Evolutionary conservation across 116 monocot species (phyloP).

Genomic region (Papilionanthe hybrid): DNA sequence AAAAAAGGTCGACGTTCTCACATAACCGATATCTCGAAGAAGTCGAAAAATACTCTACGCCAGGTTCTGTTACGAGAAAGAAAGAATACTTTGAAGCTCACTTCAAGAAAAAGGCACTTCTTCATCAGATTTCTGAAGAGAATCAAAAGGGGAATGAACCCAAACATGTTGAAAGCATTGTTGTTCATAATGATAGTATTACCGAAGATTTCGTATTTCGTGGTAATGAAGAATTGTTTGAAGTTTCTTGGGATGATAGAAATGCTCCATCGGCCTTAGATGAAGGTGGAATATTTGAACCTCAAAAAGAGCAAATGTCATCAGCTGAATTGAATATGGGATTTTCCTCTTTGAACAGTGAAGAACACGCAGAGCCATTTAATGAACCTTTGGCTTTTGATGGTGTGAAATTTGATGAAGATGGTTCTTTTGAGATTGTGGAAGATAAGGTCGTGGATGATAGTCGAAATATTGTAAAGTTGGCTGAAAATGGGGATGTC

Average conservation of each 20-base stretch:
- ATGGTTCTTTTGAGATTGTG: not conserved
- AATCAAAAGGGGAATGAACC: slow-evolving; percentile 5
- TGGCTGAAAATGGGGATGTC: not conserved
- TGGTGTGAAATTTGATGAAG: not conserved
- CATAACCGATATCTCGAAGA: slow-evolving; percentile 54
- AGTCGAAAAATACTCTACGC: slow-evolving; percentile 40
- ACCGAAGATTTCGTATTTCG: slow-evolving; percentile 5
- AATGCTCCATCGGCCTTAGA: slow-evolving; percentile 3
- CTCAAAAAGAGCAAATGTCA: not conserved
- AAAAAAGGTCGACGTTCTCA: slow-evolving; percentile 43
- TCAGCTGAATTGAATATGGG: not conserved
- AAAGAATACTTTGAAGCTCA: slow-evolving; percentile 54
- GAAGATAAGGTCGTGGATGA: slow-evolving; percentile 6
- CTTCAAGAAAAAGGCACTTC: slow-evolving; percentile 41
- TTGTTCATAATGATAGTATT: not conserved
- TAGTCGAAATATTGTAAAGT: not conserved
- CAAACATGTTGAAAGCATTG: slow-evolving; percentile 7
- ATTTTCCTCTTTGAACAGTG: slow-evolving; percentile 3
- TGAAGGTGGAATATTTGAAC: slow-evolving; percentile 4
- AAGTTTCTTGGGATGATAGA: not conserved
- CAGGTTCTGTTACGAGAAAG: slow-evolving; percentile 49
- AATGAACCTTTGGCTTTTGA: not conserved
- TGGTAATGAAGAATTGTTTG: not conserved
- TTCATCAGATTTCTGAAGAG: slow-evolving; percentile 14
- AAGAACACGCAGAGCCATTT: not conserved